A percentile compares a stretch with the other conserved stretches of the same genome.
Conservation (phyloP, 2,329 filamentous ascomycete species). For the Aureobasidium sp. region DNA sequence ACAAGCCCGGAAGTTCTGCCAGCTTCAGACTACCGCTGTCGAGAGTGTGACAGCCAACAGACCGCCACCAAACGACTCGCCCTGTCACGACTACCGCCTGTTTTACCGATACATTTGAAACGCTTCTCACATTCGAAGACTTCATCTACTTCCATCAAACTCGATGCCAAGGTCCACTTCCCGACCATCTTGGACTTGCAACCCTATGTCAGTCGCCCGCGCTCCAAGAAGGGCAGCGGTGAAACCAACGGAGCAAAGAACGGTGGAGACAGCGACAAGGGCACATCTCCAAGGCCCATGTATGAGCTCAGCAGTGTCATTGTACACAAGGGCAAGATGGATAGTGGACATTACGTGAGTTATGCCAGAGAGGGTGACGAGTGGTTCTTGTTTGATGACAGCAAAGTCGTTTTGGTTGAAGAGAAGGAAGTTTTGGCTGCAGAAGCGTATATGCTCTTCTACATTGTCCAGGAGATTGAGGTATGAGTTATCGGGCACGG, state of each 20-base stretch:
- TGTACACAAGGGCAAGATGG: slow-evolving; percentile 86
- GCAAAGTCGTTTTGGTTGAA: slow-evolving; percentile 75
- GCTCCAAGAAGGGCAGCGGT: slow-evolving; percentile 33
- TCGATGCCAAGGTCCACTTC: slow-evolving; percentile 78
- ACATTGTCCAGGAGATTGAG: slow-evolving; percentile 34
- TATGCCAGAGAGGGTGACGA: slow-evolving; percentile 75
- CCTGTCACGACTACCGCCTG: slow-evolving; percentile 77
- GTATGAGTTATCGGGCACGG: background rate
- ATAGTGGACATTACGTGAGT: slow-evolving; percentile 86
- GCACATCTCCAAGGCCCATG: slow-evolving; percentile 46
- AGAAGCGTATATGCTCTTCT: slow-evolving; percentile 87
- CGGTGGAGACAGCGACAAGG: slow-evolving; percentile 15
- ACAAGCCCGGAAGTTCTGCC: slow-evolving; percentile 68
- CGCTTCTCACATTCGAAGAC: slow-evolving; percentile 26
- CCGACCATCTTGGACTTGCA: slow-evolving; percentile 82
- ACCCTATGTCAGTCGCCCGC: slow-evolving; percentile 64
- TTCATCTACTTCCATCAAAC: slow-evolving; percentile 75
- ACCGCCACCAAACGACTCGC: slow-evolving; percentile 76
- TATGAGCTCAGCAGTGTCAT: slow-evolving; percentile 87
- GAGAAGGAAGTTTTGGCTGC: slow-evolving; percentile 78
- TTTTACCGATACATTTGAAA: slow-evolving; percentile 88
- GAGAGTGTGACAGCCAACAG: slow-evolving; percentile 63
- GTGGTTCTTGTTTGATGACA: slow-evolving; percentile 96
- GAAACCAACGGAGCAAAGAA: slow-evolving; percentile 38
- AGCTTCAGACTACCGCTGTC: slow-evolving; percentile 75